Percentiles rank a stretch among this genome's conserved stretches.
Evolutionary conservation across 805 yeast species (phyloP).

Genomic region (Jamesozyma piceae): DNA sequence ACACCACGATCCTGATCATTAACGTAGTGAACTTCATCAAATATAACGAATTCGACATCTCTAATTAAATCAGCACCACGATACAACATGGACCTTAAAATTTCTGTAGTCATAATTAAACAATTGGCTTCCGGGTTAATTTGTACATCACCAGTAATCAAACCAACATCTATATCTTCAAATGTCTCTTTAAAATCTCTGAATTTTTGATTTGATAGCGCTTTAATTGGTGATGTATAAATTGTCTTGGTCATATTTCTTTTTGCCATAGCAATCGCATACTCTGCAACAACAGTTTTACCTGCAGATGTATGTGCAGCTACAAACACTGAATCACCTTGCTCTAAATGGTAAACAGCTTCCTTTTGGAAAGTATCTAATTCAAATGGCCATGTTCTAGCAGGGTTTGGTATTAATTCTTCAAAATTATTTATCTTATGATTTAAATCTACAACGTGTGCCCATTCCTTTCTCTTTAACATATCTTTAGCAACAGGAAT

Average conservation of each 20-base stretch:
- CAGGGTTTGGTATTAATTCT: constrained; percentile 87
- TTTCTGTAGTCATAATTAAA: constrained; percentile 95
- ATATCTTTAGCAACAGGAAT: constrained; percentile 15
- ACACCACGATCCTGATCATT: constrained; percentile 97
- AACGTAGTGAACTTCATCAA: constrained; percentile 96
- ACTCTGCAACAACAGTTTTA: constrained; percentile 95
- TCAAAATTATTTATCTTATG: constrained; percentile 76
- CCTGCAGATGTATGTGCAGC: constrained; percentile 99
- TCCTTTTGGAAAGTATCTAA: constrained; percentile 93
- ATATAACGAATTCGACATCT: constrained; percentile 94
- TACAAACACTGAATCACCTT: constrained; percentile 96
- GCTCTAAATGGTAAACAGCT: constrained; percentile 92
- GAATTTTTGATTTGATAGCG: constrained; percentile 81
- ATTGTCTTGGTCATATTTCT: constrained; percentile 95
- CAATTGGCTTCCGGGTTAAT: constrained; percentile 95
- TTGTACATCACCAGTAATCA: constrained; percentile 95
- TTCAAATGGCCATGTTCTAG: constrained; percentile 90
- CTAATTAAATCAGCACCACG: constrained; percentile 93
- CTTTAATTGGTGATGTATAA: constrained; percentile 92
- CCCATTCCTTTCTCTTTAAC: constrained; percentile 62
- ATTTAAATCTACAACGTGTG: constrained; percentile 84
- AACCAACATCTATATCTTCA: constrained; percentile 78
- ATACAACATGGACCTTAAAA: constrained; percentile 87
- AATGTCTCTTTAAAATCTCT: constrained; percentile 77
- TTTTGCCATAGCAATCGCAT: constrained; percentile 94